Evolutionary conservation across 345 rosid genomes (phyloP), one percentile per base, ranked within the genome.

Genomic region (Turritis glabra): DNA sequence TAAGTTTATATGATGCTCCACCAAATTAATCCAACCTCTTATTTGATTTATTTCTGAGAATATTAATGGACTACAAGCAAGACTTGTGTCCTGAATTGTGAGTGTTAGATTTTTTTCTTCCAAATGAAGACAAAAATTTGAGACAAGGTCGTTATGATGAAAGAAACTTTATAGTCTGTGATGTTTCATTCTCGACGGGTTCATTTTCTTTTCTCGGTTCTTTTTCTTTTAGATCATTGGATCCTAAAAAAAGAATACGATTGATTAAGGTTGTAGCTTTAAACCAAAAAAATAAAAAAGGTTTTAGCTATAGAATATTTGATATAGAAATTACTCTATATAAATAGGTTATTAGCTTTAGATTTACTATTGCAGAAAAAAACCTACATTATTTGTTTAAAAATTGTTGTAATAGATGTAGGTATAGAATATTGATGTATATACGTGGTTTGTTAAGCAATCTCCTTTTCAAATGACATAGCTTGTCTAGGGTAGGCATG

Each of bases 121-220:
- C 3, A 50, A 43, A 54, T 53, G 29, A 64, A 46, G 47, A 56
- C 8, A 46, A 21, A 37, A 14, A 2, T 54, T 23, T 46, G 59
- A 33, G 50, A 65, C 66, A 64, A 41, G 0, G 22, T 22, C 71
- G 64, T 73, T 54, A 73, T 64, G 64, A 46, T 65, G 65, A 55
- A 46, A 55, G 21, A 23, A 44, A 56, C 51, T 35, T 21, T 46
- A 7, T 30, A 23, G 22, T 3, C 51, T 13, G 43, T 74, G 72
- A 41, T 63, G 62, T 51, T 8, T 62, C 69, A 26, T 14, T 62
- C 52, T 30, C 69, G 51, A 50, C 61, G 23, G 43, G 18, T 51
- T 41, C 54, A 62, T 53, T 53, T 43, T 41, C 35, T 17, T 26
- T 26, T 18, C 61, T 37, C 38, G 10, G 8, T 14, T 22, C 3